A percentile compares a stretch with the other conserved stretches of the same genome.
Evolutionary conservation across 768 basidiomycete species (phyloP).

Genomic region (Pholiota molesta): DNA sequence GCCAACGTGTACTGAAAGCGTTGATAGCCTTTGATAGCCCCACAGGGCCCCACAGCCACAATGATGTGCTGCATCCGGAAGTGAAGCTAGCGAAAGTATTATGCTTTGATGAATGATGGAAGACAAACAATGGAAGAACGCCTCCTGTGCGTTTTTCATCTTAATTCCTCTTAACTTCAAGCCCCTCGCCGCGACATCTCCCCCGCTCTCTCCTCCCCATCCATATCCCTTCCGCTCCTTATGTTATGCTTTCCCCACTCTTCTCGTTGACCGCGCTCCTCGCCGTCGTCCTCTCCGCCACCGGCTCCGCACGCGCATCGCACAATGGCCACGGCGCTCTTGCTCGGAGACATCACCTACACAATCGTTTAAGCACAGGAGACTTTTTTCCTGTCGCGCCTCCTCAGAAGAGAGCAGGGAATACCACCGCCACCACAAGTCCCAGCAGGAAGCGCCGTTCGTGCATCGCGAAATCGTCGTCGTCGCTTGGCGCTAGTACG

Average conservation of each 20-base stretch:
- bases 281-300: conserved; percentile 3
- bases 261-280: conserved; percentile 9
- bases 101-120: neutral
- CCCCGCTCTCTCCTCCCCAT: neutral
- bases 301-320: neutral
- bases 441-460: neutral
- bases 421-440: neutral
- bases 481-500: neutral
- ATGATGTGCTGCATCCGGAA: neutral
- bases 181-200: neutral
- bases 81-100: neutral
- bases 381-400: neutral
- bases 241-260: conserved; percentile 1
- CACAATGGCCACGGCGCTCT: conserved; percentile 5
- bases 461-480: conserved; percentile 1
- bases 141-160: neutral
- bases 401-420: neutral
- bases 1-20: neutral
- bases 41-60: neutral
- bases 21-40: neutral
- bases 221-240: conserved; percentile 5
- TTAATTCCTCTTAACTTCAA: neutral
- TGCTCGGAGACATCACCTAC: conserved; percentile 4
- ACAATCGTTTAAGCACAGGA: conserved; percentile 10
- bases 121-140: neutral